Base-by-base conservation (phyloP, 2,329 filamentous ascomycete genomes). In the Periglandula ipomoeae region DNA sequence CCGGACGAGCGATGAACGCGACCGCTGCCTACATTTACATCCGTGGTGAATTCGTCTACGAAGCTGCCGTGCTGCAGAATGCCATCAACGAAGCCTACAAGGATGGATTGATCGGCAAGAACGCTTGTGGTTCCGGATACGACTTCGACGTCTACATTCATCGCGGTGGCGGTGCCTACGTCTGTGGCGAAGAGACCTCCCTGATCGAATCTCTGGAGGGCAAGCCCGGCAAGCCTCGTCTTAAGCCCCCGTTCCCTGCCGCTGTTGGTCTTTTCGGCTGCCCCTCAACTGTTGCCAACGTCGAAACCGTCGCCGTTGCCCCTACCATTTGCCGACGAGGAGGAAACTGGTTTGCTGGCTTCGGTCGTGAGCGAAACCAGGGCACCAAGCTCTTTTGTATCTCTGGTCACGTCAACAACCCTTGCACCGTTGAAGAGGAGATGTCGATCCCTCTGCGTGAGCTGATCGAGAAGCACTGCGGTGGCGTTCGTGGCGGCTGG, bases 1-100 rank as follows among this genome's bases (percentile, higher is more conserved):
- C 93, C 58, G 93, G 93, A 46, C 86, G 93, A 65, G 90, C 93
- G 65, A 98, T 98, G 93, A 98, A 98, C 74, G 93, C 90, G 64
- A 93, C 88, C 43, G 93, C 93, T 51, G 93, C 93, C 58, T 98
- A 98, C 74, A 98, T 98, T 67, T 98, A 98, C 71, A 98, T 98
- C 62, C 90, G 93, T 67, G 93, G 93, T 65, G 93, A 98, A 71
- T 98, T 98, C 70, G 88, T 95, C 67, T 82, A 95, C 64, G 93
- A 98, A 72, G 93, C 93, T 15, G 87, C 89, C 41, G 84, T 97
- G 22, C 79, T 98, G 49, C 91, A 98, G 72, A 81, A 84, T 55
- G 93, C 93, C 55, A 98, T 98, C 66, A 91, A 98, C 71, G 93
- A 98, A 71, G 93, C 93, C 51, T 98, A 98, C 71, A 81, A 87